Evolutionary conservation across 768 basidiomycete genomes (phyloP), one percentile per base, ranked within the genome.

Genomic region (Kwoniella sp.): DNA sequence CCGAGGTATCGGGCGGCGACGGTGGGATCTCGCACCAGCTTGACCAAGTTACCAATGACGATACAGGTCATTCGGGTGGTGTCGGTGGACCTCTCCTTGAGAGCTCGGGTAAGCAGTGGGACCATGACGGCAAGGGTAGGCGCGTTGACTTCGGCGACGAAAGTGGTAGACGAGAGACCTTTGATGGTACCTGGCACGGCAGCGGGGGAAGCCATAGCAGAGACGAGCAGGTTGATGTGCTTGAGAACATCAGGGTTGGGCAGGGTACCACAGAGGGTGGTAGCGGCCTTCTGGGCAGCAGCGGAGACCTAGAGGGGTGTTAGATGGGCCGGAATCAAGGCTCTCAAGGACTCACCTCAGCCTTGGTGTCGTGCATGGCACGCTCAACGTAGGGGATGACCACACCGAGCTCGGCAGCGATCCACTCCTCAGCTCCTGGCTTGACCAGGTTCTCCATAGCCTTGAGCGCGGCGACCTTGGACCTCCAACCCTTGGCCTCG

Each of bases 51-150:
- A 69, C 93, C 90, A 55, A 91, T 83, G 67, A 96, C 89, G 42
- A 96, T 85, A 52, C 95, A 91, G 0, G 89, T 86, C 53, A 93
- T 84, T 50, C 93, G 86, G 71, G 93, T 90, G 17, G 91, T 88
- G 65, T 95, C 91, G 85, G 91, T 95, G 52, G 89, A 90, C 60
- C 92, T 82, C 72, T 95, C 92, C 61, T 92, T 92, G 63, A 96
- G 79, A 9, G 89, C 92, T 67, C 93, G 89, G 36, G 82, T 79
- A 41, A 98, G 79, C 20, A 98, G 82, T 6, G 93, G 93, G 6
- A 92, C 89, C 50, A 98, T 83, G 59, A 98, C 90, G 14, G 93
- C 93, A 26, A 98, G 81, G 10, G 92, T 89, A n/a, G 93, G 92
- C 0, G 89, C 84, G 20, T 87, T 95, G 62, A 98, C 89, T 77